A percentile compares a stretch with the other conserved stretches of the same genome.
These are phyloP conservation scores for Podospora anserina DNA, from an alignment of 495 filamentous ascomycete genomes.

Conservation along the genomic window DNA sequence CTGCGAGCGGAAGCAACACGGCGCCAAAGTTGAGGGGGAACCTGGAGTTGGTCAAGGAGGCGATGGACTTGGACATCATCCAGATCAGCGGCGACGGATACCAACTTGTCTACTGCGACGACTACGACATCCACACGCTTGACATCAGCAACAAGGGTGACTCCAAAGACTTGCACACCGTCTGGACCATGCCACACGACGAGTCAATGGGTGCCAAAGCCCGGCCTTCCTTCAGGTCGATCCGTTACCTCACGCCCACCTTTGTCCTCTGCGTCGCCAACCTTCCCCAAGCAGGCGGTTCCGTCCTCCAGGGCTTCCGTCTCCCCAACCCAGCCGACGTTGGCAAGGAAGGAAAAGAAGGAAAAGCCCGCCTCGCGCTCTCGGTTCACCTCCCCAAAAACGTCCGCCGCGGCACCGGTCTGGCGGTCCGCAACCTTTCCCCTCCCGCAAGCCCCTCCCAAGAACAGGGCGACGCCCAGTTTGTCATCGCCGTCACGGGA, in stretches of 20 bases:
- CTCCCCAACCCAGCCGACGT: constrained; percentile 32
- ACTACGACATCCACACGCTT: constrained; percentile 63
- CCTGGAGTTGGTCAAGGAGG: constrained; percentile 68
- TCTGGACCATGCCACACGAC: constrained; percentile 59
- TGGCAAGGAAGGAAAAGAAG: constrained; percentile 32
- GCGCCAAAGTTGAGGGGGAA: constrained; percentile 62
- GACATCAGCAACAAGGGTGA: constrained; percentile 49
- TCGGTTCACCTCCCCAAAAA: constrained; percentile 41
- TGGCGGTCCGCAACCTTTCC: constrained; percentile 68
- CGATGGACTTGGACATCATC: constrained; percentile 75
- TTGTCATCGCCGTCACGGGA: constrained; percentile 75
- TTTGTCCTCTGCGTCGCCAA: constrained; percentile 64
- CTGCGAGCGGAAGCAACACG: constrained; percentile 41
- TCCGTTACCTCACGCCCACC: constrained; percentile 76
- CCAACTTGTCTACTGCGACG: constrained; percentile 75
- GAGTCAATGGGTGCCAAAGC: constrained; percentile 43
- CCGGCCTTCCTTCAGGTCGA: constrained; percentile 57
- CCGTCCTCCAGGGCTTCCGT: constrained; percentile 52
- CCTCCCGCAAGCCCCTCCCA: constrained; percentile 44
- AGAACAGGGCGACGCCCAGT: constrained; percentile 60
- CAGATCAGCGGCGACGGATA: constrained; percentile 58
- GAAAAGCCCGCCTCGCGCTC: constrained; percentile 42
- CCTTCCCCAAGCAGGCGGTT: constrained; percentile 44
- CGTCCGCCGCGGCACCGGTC: constrained; percentile 56
- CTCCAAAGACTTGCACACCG: constrained; percentile 49